Conservation (phyloP, 169 alveolate genomes). For the Eimeria brunetti region DNA sequence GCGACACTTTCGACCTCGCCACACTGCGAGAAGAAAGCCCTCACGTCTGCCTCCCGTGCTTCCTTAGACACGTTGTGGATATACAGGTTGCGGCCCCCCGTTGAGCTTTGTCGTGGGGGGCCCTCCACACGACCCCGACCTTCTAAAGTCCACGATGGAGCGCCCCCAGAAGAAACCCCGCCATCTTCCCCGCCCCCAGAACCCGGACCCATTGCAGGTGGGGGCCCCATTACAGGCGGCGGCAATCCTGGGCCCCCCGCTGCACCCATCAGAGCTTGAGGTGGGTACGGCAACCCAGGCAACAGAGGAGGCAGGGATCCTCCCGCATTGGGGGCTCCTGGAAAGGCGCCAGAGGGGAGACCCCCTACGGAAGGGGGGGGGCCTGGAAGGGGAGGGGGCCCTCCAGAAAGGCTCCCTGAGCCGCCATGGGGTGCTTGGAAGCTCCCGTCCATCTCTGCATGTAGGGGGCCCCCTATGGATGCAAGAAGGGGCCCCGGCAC, state of each 20-base stretch:
- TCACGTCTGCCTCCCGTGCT: slow-evolving; percentile 73
- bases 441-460: slow-evolving; percentile 59
- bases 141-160: slow-evolving; percentile 65
- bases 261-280: slow-evolving; percentile 10
- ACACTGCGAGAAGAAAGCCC: slow-evolving; percentile 70
- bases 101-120: slow-evolving; percentile 55
- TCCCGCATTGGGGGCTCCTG: slow-evolving; percentile 34
- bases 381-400: slow-evolving; percentile 50
- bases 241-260: slow-evolving; percentile 38
- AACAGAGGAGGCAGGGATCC: slow-evolving; percentile 60
- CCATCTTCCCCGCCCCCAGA: slow-evolving; percentile 27
- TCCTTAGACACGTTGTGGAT: slow-evolving; percentile 79
- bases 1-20: slow-evolving; percentile 77
- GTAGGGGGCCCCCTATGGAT: slow-evolving; percentile 42
- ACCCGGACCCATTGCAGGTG: slow-evolving; percentile 20
- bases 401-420: slow-evolving; percentile 56
- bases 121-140: slow-evolving; percentile 66
- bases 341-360: slow-evolving; percentile 45
- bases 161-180: slow-evolving; percentile 37
- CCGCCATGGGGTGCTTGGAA: slow-evolving; percentile 62
- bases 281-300: slow-evolving; percentile 51
- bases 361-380: slow-evolving; percentile 37
- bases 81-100: slow-evolving; percentile 76
- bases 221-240: slow-evolving; percentile 26
- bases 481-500: slow-evolving; percentile 42